These are phyloP conservation scores for Trichoderma hamatum DNA, from an alignment of 2,329 filamentous ascomycete genomes.

Conservation along the genomic window DNA sequence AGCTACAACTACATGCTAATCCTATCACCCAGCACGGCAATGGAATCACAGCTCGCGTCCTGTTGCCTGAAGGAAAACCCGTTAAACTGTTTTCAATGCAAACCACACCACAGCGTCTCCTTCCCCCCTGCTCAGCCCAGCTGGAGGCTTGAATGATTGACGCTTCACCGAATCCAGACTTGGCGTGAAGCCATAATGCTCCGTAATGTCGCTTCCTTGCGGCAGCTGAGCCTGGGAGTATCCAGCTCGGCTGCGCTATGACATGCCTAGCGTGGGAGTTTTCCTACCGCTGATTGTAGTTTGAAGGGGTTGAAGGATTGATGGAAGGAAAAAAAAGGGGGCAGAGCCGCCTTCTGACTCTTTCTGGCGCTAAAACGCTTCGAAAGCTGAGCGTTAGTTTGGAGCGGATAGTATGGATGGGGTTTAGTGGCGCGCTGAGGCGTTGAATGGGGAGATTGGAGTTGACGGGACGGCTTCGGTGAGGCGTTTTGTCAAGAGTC, in stretches of 20 bases:
- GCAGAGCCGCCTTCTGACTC: background rate
- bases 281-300: background rate
- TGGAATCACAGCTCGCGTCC: background rate
- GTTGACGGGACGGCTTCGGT: background rate
- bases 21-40: background rate
- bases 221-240: background rate
- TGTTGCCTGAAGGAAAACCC: background rate
- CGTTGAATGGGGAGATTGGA: background rate
- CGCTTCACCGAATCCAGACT: background rate
- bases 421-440: background rate
- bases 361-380: background rate
- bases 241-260: background rate
- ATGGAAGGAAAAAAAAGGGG: background rate
- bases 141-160: background rate
- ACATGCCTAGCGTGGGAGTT: background rate
- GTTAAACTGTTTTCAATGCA: background rate
- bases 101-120: background rate
- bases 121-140: background rate
- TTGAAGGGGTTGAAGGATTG: background rate
- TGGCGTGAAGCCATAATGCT: background rate
- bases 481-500: background rate
- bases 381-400: background rate
- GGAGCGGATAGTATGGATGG: background rate
- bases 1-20: background rate
- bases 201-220: constrained; percentile 12